Base-by-base conservation (phyloP, 371 early-diverging fungal species). In the Umbelopsis sp. region DNA sequence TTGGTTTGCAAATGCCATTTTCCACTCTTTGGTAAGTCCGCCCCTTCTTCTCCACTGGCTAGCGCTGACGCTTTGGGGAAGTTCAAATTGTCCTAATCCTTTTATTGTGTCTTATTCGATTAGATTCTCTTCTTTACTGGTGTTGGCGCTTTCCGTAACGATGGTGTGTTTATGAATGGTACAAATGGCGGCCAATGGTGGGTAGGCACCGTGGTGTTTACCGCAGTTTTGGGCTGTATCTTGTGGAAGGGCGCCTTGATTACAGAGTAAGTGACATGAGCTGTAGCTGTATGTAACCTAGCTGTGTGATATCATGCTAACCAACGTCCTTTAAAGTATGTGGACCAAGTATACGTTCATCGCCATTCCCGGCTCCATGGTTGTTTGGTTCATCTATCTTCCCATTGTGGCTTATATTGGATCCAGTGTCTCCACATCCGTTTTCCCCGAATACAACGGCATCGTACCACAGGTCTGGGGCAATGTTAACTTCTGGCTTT, bases 1-100 rank as follows among this genome's bases (percentile, higher is more conserved):
- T 25, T 97, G 95, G 93, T 91, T 96, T 29, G 71, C 84, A 67
- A 99, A 97, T 76, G 97, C 96, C n/a, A 91, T 96, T 63, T 92
- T 85, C 79, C 98, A 99, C 81, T 97, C 97, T 18, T 71, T 94
- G 65, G 81, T 87, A 78, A 74, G 72, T 68, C 8, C 29, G 11
- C 6, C 14, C 35, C 46, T 12, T 41, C 41, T 12, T 12, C 4
- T 7, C 12, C 41, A 12, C 12, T 7, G 12, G 7, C 1, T 41
- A 41, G 10, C 41, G 29, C 29, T 29, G 29, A 29, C 4, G 4
- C 41, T 41, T 41, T 41, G 1, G 2, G 41, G 41, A 29, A 29
- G 29, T 29, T 29, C 29, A 29, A 29, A 4, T 4, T 29, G 29
- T 29, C 29, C 29, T 29, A 29, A 29, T 29, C 3, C 4, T 4